phyloP scores from a whole-genome alignment of 2,329 filamentous ascomycete genomes.

The Beauveria varroae region DNA sequence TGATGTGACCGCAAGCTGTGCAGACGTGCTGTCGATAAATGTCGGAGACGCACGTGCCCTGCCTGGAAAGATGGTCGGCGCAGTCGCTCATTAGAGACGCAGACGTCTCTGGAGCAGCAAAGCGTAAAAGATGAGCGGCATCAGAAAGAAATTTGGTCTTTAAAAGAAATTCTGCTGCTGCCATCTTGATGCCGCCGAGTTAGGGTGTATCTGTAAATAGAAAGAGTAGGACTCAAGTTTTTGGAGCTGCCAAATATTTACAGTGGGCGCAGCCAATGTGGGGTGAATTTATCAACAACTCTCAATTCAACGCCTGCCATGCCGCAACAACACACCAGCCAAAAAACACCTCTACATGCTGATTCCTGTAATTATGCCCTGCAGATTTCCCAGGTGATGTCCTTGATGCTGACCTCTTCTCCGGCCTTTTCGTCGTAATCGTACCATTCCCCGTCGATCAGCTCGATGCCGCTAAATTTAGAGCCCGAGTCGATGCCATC shows the following conservation, averaged over 20 bases:
- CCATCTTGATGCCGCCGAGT: conserved; percentile 12
- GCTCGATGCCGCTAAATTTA: conserved; percentile 74
- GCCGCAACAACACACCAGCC: not conserved
- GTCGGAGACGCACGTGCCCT: conserved; percentile 37
- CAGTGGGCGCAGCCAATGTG: conserved; percentile 1
- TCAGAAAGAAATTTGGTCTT: conserved; percentile 44
- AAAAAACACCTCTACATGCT: not conserved
- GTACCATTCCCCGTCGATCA: conserved; percentile 91
- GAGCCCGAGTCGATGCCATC: conserved; percentile 73
- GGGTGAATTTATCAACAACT: conserved; percentile 2
- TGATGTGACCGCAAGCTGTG: conserved; percentile 52
- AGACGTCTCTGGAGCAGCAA: conserved; percentile 47
- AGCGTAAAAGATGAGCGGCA: conserved; percentile 49
- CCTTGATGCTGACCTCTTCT: conserved; percentile 88
- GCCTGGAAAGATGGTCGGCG: conserved; percentile 40
- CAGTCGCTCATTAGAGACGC: conserved; percentile 51
- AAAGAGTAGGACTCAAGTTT: not conserved
- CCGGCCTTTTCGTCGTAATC: conserved; percentile 93
- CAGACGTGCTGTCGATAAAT: conserved; percentile 49
- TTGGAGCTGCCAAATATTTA: not conserved
- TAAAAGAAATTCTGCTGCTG: conserved; percentile 15
- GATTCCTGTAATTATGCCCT: conserved; percentile 44
- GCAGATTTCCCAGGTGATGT: conserved; percentile 78
- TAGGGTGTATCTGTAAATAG: not conserved
- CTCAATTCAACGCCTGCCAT: conserved; percentile 4